phyloP scores from a whole-genome alignment of 225 moss, liverwort and hornwort genomes.

The Thuidium tamariscinum region DNA sequence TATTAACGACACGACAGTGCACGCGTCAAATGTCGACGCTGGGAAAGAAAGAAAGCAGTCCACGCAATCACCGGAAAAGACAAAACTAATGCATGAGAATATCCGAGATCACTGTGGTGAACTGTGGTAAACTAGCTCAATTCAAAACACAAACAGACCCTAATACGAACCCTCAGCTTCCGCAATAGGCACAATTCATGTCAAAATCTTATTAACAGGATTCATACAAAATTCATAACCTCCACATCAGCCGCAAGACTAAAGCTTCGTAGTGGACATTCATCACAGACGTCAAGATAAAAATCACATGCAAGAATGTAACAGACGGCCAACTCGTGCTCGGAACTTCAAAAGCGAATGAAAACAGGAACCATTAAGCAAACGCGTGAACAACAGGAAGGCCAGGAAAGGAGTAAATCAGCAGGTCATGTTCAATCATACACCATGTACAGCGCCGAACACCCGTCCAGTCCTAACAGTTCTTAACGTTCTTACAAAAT shows the following conservation, averaged over 20 bases:
- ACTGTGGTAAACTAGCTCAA: neutral
- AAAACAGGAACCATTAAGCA: neutral
- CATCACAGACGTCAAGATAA: neutral
- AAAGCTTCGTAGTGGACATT: neutral
- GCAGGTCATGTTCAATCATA: conserved; percentile 42
- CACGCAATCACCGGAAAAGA: neutral
- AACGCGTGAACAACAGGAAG: neutral
- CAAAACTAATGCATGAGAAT: neutral
- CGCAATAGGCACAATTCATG: neutral
- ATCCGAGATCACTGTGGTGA: neutral
- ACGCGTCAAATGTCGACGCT: neutral
- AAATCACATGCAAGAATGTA: neutral
- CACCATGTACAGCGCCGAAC: conserved; percentile 42
- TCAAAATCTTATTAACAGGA: neutral
- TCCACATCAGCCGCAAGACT: neutral
- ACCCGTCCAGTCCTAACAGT: conserved; percentile 33
- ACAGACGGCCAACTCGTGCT: neutral
- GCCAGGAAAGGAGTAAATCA: neutral
- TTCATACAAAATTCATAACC: neutral
- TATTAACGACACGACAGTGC: neutral
- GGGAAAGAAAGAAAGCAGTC: neutral
- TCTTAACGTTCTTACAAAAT: conserved; percentile 48
- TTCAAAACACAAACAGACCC: neutral
- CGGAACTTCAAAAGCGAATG: neutral
- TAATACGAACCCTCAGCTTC: neutral